Evolutionary conservation across 352 stramenopile species (phyloP).

Genomic region (Phytophthora agathidicida): DNA sequence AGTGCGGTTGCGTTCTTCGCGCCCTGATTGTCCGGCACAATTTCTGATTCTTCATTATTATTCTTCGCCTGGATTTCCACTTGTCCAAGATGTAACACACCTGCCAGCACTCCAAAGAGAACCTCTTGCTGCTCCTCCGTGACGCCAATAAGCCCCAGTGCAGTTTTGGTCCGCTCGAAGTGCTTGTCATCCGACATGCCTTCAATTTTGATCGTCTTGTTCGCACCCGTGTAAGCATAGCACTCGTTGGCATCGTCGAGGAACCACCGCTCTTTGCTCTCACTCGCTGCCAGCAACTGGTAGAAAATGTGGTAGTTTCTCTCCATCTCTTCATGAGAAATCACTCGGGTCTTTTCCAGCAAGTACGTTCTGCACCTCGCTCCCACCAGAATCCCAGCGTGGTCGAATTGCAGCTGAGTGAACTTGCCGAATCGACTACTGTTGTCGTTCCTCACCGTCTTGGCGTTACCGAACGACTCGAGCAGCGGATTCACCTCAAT

Average conservation of each 20-base stretch:
- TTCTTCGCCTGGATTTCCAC: conserved; percentile 88
- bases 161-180: conserved; percentile 71
- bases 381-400: conserved; percentile 65
- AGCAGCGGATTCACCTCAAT: conserved; percentile 85
- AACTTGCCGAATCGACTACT: conserved; percentile 97
- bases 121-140: conserved; percentile 52
- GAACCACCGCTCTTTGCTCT: conserved; percentile 45
- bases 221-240: conserved; percentile 74
- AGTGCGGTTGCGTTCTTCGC: conserved; percentile 52
- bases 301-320: conserved; percentile 91
- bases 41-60: conserved; percentile 76
- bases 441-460: conserved; percentile 97
- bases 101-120: conserved; percentile 84
- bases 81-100: conserved; percentile 97
- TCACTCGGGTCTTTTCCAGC: conserved; percentile 93
- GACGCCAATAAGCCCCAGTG: conserved; percentile 72
- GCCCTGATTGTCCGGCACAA: conserved; percentile 42
- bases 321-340: conserved; percentile 69
- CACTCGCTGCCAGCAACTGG: conserved; percentile 45
- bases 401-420: conserved; percentile 95
- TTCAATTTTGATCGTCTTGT: conserved; percentile 66
- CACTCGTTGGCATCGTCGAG: conserved; percentile 51
- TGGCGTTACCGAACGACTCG: conserved; percentile 91
- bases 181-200: conserved; percentile 73
- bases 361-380: conserved; percentile 90